phyloP scores from a whole-genome alignment of 2,329 filamentous ascomycete genomes.

The Anthostomella pinea region DNA sequence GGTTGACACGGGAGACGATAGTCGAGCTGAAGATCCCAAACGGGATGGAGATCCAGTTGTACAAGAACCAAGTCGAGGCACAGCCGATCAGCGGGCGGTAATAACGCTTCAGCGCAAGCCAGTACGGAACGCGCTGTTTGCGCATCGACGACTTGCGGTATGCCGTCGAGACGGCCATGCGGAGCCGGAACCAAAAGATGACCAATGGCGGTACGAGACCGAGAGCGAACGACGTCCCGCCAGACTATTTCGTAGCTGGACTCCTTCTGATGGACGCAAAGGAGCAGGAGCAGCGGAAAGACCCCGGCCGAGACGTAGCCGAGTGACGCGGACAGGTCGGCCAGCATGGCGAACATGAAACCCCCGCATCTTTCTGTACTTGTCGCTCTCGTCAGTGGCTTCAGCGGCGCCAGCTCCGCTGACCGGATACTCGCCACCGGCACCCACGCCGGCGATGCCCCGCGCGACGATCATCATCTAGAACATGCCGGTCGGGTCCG shows the following conservation, averaged over 20 bases:
- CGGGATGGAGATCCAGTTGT: slow-evolving; percentile 54
- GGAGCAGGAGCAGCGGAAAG: slow-evolving; percentile 48
- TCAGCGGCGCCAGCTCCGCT: slow-evolving; percentile 49
- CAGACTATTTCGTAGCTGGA: slow-evolving; percentile 45
- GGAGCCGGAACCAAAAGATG: slow-evolving; percentile 52
- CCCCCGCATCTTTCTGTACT: slow-evolving; percentile 46
- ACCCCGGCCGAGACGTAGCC: slow-evolving; percentile 50
- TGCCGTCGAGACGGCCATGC: slow-evolving; percentile 49
- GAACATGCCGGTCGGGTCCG: slow-evolving; percentile 38
- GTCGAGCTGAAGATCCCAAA: slow-evolving; percentile 55
- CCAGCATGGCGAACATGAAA: slow-evolving; percentile 56
- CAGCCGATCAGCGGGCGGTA: slow-evolving; percentile 48
- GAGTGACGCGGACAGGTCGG: slow-evolving; percentile 47
- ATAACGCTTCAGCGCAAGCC: slow-evolving; percentile 45
- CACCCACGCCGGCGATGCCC: slow-evolving; percentile 41
- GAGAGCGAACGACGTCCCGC: slow-evolving; percentile 48
- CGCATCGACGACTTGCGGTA: slow-evolving; percentile 46
- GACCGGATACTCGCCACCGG: slow-evolving; percentile 51
- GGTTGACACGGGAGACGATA: slow-evolving; percentile 43
- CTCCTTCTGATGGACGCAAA: slow-evolving; percentile 44
- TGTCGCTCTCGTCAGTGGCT: slow-evolving; percentile 47
- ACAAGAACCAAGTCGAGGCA: slow-evolving; percentile 48
- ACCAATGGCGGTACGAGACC: slow-evolving; percentile 47
- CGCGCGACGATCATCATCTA: slow-evolving; percentile 49
- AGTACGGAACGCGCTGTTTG: slow-evolving; percentile 45